Percentiles rank a stretch among this genome's conserved stretches.
Evolutionary conservation across 768 basidiomycete species (phyloP).

Genomic region (Podaxis rugospora): DNA sequence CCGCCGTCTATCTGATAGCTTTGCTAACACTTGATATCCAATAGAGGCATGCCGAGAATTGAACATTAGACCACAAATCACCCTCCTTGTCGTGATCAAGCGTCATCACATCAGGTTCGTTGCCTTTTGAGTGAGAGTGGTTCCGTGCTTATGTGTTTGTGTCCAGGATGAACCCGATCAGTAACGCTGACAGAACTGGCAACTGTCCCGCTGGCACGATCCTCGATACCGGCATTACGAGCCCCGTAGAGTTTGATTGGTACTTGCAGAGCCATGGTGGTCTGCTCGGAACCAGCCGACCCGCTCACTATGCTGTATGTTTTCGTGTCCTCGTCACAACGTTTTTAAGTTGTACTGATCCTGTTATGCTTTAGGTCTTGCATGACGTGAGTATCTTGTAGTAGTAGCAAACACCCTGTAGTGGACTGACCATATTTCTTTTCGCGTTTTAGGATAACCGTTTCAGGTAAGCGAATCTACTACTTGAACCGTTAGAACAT

Average conservation of each 20-base stretch:
- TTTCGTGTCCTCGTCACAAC: background rate
- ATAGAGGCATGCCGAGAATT: constrained; percentile 61
- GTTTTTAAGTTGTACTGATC: background rate
- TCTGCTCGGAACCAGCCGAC: constrained; percentile 66
- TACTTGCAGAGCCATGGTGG: constrained; percentile 78
- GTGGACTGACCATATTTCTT: background rate
- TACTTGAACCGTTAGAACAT: background rate
- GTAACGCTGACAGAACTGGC: constrained; percentile 49
- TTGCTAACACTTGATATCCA: background rate
- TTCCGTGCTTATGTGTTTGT: background rate
- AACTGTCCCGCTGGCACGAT: constrained; percentile 80
- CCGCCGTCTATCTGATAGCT: background rate
- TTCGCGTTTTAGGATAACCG: constrained; percentile 39
- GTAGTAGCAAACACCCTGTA: background rate
- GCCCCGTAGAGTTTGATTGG: constrained; percentile 74
- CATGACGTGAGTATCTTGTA: constrained; percentile 25
- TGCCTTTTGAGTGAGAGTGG: background rate
- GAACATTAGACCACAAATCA: constrained; percentile 58
- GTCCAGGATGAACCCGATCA: constrained; percentile 29
- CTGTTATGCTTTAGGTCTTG: constrained; percentile 24
- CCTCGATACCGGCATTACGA: constrained; percentile 63
- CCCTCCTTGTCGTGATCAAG: constrained; percentile 78
- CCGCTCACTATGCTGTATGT: constrained; percentile 37
- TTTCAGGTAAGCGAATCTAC: constrained; percentile 40
- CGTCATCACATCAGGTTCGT: constrained; percentile 55